These are phyloP conservation scores for Fraxinus latifolia DNA, from an alignment of 305 asterid genomes.

Conservation along the genomic window DNA sequence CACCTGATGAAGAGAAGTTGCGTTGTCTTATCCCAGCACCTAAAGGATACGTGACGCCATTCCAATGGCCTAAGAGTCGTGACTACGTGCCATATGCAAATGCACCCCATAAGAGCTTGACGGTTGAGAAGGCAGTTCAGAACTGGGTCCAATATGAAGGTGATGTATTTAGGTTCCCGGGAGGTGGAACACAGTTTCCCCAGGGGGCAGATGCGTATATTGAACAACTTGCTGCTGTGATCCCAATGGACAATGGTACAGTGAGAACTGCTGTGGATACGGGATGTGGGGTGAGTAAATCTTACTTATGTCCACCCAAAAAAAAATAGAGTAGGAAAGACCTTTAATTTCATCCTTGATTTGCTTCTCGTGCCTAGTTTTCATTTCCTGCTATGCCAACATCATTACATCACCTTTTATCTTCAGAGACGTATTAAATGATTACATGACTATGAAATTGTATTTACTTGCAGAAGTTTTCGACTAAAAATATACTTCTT, in stretches of 20 bases:
- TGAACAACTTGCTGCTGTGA: constrained; percentile 41
- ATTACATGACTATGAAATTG: neutral
- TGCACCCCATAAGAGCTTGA: constrained; percentile 44
- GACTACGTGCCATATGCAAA: constrained; percentile 44
- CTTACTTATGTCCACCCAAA: neutral
- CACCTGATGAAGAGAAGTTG: constrained; percentile 37
- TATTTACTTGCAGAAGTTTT: neutral
- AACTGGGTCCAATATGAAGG: constrained; percentile 49
- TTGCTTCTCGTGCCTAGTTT: neutral
- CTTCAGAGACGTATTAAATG: neutral
- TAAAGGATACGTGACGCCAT: constrained; percentile 41
- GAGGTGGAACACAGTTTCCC: constrained; percentile 48
- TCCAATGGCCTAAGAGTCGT: constrained; percentile 46
- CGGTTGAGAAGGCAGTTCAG: constrained; percentile 46
- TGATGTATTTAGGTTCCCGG: constrained; percentile 41
- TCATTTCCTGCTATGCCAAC: neutral
- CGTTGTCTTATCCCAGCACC: constrained; percentile 47
- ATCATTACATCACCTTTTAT: neutral
- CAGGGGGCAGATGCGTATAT: constrained; percentile 48
- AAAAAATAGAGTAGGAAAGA: neutral
- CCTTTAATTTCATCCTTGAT: neutral
- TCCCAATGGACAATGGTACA: constrained; percentile 40
- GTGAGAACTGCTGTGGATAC: constrained; percentile 46
- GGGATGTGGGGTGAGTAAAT: constrained; percentile 43
- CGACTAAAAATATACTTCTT: neutral